A percentile compares a stretch with the other conserved stretches of the same genome.
Conservation (phyloP, 2,329 filamentous ascomycete genomes). For the Colletotrichum falcatum region DNA sequence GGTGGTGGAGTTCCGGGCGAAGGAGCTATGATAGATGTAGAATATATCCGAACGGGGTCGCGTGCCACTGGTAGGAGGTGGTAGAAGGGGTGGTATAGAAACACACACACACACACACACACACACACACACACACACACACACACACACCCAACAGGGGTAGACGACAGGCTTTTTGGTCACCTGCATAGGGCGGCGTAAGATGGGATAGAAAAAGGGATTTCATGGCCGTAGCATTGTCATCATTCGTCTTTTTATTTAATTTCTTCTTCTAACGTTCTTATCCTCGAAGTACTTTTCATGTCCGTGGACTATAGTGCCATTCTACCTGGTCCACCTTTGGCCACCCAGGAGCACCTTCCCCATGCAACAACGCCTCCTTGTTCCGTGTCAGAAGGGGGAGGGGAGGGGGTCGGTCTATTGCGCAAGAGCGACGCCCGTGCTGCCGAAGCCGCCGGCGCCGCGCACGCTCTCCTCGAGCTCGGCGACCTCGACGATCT, state of each 20-base stretch:
- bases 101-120: neutral
- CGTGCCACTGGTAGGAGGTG: neutral
- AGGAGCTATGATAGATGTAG: constrained; percentile 63
- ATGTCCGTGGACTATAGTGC: neutral
- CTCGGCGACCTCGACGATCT: constrained; percentile 88
- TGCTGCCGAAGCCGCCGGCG: constrained; percentile 92
- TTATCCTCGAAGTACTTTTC: constrained; percentile 2
- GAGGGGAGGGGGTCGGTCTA: neutral
- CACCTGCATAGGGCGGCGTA: constrained; percentile 27
- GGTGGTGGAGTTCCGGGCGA: constrained; percentile 70
- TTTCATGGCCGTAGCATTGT: constrained; percentile 29
- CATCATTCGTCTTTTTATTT: constrained; percentile 35
- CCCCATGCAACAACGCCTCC: neutral
- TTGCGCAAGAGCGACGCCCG: constrained; percentile 62
- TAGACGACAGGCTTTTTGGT: neutral
- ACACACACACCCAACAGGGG: neutral
- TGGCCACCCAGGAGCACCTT: neutral
- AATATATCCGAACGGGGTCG: neutral
- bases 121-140: neutral
- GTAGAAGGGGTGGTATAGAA: neutral
- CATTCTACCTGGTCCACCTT: neutral
- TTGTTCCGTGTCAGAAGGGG: neutral
- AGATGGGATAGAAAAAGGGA: constrained; percentile 30
- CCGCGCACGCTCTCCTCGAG: constrained; percentile 92
- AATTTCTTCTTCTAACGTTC: neutral